Percentiles rank a stretch among this genome's conserved stretches.
These are phyloP conservation scores for Aspergillus sclerotiicarbonarius DNA, from an alignment of 495 filamentous ascomycete genomes.

Conservation along the genomic window DNA sequence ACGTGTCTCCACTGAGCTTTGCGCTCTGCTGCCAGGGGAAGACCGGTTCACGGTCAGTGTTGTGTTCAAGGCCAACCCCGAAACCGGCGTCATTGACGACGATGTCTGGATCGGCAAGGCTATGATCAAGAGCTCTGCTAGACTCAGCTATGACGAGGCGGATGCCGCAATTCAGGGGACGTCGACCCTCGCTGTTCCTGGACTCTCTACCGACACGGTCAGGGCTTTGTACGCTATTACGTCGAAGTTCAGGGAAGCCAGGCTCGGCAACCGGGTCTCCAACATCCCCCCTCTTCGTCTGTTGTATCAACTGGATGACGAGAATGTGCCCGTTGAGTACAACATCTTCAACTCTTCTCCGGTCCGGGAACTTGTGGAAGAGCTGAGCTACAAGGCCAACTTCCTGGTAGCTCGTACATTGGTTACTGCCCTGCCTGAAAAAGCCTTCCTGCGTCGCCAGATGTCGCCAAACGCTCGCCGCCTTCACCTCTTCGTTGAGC, in stretches of 20 bases:
- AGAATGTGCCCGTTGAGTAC: conserved; percentile 92
- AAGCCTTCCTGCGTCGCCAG: conserved; percentile 88
- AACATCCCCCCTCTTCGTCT: conserved; percentile 83
- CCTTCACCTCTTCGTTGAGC: conserved; percentile 83
- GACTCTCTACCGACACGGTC: conserved; percentile 66
- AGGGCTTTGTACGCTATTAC: conserved; percentile 71
- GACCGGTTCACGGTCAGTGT: conserved; percentile 91
- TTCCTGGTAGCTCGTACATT: conserved; percentile 84
- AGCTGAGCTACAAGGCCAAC: conserved; percentile 89
- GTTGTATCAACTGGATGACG: conserved; percentile 92
- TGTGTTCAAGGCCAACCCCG: conserved; percentile 80
- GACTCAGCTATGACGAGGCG: conserved; percentile 78
- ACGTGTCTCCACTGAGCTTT: conserved; percentile 79
- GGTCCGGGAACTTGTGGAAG: conserved; percentile 91
- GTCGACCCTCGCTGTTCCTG: conserved; percentile 55
- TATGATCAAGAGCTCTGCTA: conserved; percentile 86
- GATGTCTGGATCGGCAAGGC: conserved; percentile 93
- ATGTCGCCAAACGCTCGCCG: conserved; percentile 80
- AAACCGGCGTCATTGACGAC: conserved; percentile 70
- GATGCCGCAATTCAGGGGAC: conserved; percentile 70
- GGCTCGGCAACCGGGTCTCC: conserved; percentile 73
- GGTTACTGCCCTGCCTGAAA: conserved; percentile 74
- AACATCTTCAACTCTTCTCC: conserved; percentile 92
- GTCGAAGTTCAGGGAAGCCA: conserved; percentile 82
- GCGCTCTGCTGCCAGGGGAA: conserved; percentile 79